Base-by-base conservation (phyloP, 1,284 basidiomycete species). In the Pseudomicrostroma phylloplanum region DNA sequence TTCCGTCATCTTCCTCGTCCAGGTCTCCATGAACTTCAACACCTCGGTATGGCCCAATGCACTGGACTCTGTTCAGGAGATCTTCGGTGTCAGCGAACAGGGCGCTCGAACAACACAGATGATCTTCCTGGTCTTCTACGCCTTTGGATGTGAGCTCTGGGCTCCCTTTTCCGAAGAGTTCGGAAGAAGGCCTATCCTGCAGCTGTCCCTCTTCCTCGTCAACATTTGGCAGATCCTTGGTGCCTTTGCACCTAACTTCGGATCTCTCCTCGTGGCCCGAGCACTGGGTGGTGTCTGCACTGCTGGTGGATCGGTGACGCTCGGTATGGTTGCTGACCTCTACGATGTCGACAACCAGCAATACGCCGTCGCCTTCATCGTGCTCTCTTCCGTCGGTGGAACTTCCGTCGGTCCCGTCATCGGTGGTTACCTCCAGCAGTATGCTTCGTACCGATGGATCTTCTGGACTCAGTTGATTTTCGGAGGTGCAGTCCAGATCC, bases 381-480 rank as follows among this genome's bases (percentile, higher is more conserved):
- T 80, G 9, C 66, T 80, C 12, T 73, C 72, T 1, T 74, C 71
- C n/a, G 78, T 79, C 0, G 74, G 69, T 15, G 74, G 76, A 59
- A 71, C 76, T 1, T 70, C 71, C 23, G 49, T 76, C n/a, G 78
- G 79, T 42, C 77, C 77, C 3, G 65, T 79, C 57, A 58, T 77
- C 15, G 76, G 77, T 48, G 74, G 66, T 6, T 74, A 72, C 56
- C 64, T 76, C 53, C 61, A 70, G 12, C 61, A 62, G 7, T 66
- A 64, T n/a, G 61, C 68, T 39, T 51, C 61, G 46, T 61, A 66
- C 56, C 30, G 57, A 12, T 81, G 80, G 79, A 76, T 76, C 59
- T 79, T 80, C 66, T 81, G 80, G 81, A 59, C 74, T 3, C 80
- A 82, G 68, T 72, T 82, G 43, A 80, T 81, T 64, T 79, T 81